Evolutionary conservation across 2,329 filamentous ascomycete species (phyloP).

Genomic region (Aspergillus luchuensis): DNA sequence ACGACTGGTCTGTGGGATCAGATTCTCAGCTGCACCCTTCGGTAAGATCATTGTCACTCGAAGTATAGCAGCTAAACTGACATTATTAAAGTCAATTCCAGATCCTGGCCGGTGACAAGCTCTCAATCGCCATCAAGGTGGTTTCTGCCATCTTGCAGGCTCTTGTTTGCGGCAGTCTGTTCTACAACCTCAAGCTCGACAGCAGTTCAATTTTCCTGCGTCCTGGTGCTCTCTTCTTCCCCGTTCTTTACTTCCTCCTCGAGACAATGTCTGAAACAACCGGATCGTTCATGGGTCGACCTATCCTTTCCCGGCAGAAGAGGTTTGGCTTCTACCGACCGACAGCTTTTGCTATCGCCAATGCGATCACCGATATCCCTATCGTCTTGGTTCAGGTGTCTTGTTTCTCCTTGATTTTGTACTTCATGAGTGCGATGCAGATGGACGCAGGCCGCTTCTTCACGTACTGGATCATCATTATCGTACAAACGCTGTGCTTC

Average conservation of each 20-base stretch:
- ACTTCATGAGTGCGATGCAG: conserved; percentile 59
- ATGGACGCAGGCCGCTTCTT: conserved; percentile 61
- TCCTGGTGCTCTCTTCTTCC: conserved; percentile 62
- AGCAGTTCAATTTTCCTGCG: conserved; percentile 58
- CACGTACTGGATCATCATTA: conserved; percentile 58
- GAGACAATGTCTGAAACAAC: conserved; percentile 62
- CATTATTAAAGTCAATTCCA: conserved; percentile 48
- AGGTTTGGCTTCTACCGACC: conserved; percentile 68
- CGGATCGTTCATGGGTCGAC: conserved; percentile 62
- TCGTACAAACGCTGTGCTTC: conserved; percentile 52
- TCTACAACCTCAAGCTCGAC: conserved; percentile 55
- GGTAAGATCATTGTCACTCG: conserved; percentile 12
- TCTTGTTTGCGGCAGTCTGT: conserved; percentile 50
- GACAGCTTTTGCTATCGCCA: conserved; percentile 59
- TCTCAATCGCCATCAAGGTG: conserved; percentile 52
- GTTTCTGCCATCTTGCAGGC: conserved; percentile 42
- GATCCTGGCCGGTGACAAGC: conserved; percentile 55
- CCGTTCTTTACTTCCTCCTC: conserved; percentile 62
- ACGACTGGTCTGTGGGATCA: conserved; percentile 41
- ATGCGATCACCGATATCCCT: conserved; percentile 58
- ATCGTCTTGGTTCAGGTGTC: conserved; percentile 58
- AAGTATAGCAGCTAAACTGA: not conserved
- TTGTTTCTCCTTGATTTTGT: conserved; percentile 61
- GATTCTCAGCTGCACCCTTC: conserved; percentile 49
- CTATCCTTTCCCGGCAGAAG: conserved; percentile 69